phyloP scores from a whole-genome alignment of 441 rosid genomes.

The Adansonia grandidieri region DNA sequence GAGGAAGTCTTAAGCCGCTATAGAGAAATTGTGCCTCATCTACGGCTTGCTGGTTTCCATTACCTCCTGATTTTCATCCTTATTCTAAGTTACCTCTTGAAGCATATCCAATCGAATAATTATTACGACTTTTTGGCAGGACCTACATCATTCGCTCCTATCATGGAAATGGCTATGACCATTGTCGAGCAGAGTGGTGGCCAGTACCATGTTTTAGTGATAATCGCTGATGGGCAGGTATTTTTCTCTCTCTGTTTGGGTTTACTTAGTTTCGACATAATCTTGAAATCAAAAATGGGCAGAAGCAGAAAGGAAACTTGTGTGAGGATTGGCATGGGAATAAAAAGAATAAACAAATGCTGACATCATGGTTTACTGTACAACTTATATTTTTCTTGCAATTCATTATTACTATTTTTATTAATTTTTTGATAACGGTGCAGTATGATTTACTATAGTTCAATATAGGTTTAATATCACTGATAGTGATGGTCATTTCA shows the following conservation, averaged over 20 bases:
- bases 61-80: conserved; percentile 17
- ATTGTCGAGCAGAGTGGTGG: conserved; percentile 76
- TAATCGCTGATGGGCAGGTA: conserved; percentile 90
- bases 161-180: conserved; percentile 79
- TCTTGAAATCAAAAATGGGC: conserved; percentile 1
- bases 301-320: not conserved
- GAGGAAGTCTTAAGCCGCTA: conserved; percentile 72
- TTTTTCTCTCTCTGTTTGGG: not conserved
- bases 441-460: not conserved
- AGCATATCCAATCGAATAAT: conserved; percentile 13
- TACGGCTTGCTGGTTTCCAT: conserved; percentile 67
- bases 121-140: conserved; percentile 41
- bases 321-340: not conserved
- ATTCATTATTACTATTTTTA: not conserved
- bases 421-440: not conserved
- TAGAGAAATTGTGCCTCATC: conserved; percentile 66
- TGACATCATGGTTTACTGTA: not conserved
- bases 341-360: not conserved
- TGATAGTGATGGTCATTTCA: conserved; percentile 34
- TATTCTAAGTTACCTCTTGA: conserved; percentile 21
- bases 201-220: conserved; percentile 75
- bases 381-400: not conserved
- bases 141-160: conserved; percentile 77
- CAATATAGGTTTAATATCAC: not conserved
- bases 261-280: not conserved